A percentile compares a stretch with the other conserved stretches of the same genome.
phyloP scores from a whole-genome alignment of 805 yeast species.

The Debaryomyces prosopidis region DNA sequence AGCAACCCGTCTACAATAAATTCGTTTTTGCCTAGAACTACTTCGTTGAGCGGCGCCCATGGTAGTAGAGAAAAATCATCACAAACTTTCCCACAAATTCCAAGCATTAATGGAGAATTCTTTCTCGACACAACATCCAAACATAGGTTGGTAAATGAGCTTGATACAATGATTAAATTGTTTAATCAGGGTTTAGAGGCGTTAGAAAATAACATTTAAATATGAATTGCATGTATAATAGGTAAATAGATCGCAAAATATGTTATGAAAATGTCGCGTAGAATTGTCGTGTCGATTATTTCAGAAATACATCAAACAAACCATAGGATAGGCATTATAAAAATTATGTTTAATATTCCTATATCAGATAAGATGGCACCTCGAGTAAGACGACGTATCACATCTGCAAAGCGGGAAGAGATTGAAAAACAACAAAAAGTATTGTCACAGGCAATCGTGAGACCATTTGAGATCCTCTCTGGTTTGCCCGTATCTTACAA shows the following conservation, averaged over 20 bases:
- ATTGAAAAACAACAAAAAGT: slow-evolving; percentile 42
- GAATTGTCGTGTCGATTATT: not conserved
- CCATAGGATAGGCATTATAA: too few species aligned
- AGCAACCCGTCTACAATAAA: slow-evolving; percentile 1
- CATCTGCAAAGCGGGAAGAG: slow-evolving; percentile 41
- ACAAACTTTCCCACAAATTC: slow-evolving; percentile 35
- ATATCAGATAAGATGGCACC: slow-evolving; percentile 31
- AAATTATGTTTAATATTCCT: too few species aligned
- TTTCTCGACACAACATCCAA: slow-evolving; percentile 39
- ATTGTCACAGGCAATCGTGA: slow-evolving; percentile 34
- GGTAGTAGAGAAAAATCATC: not conserved
- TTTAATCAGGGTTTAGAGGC: slow-evolving; percentile 44
- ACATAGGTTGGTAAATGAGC: slow-evolving; percentile 33
- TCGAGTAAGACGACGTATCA: slow-evolving; percentile 45
- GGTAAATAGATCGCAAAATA: not conserved
- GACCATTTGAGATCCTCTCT: slow-evolving; percentile 68
- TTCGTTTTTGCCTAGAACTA: slow-evolving; percentile 12
- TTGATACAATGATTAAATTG: slow-evolving; percentile 37
- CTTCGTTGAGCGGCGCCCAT: slow-evolving; percentile 7
- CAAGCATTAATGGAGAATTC: slow-evolving; percentile 35
- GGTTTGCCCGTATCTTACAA: slow-evolving; percentile 67
- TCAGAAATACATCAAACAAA: too few species aligned
- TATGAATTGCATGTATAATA: not conserved
- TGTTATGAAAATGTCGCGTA: not conserved
- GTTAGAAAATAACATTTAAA: slow-evolving; percentile 28